These are phyloP conservation scores for Pleurotus tuoliensis DNA, from an alignment of 768 basidiomycete species.

Conservation along the genomic window DNA sequence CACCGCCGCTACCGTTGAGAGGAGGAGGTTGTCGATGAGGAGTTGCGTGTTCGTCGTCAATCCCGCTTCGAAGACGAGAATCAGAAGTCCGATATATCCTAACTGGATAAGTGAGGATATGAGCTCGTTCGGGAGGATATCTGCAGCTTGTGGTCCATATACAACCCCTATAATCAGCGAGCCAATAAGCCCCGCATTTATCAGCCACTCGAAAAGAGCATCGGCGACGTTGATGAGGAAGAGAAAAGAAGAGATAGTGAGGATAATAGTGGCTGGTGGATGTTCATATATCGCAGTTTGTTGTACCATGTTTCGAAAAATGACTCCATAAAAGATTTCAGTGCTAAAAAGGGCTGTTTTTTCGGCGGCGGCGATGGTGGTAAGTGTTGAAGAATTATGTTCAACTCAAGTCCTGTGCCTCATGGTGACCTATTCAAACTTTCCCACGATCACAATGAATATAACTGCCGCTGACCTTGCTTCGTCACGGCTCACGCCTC, in stretches of 20 bases:
- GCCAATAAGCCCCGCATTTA: slow-evolving; percentile 46
- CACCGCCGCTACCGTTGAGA: slow-evolving; percentile 46
- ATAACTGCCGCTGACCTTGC: too few relatives aligned
- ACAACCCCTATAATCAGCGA: slow-evolving; percentile 53
- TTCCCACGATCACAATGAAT: too few relatives aligned
- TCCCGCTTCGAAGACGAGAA: slow-evolving; percentile 60
- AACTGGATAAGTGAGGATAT: slow-evolving; percentile 40
- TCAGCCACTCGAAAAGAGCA: slow-evolving; percentile 29
- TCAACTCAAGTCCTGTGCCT: too few relatives aligned
- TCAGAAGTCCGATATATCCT: slow-evolving; percentile 41
- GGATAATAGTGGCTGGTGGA: slow-evolving; percentile 31
- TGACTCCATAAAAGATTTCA: not conserved
- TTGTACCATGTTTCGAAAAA: not conserved
- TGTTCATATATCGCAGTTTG: slow-evolving; percentile 19
- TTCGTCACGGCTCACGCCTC: too few relatives aligned
- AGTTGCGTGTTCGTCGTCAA: slow-evolving; percentile 44
- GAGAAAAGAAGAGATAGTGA: slow-evolving; percentile 51
- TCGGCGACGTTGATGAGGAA: slow-evolving; percentile 49
- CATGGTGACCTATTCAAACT: too few relatives aligned
- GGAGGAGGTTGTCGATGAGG: slow-evolving; percentile 39
- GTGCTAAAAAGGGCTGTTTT: too few relatives aligned
- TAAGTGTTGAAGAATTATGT: too few relatives aligned
- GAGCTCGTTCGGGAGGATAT: slow-evolving; percentile 36
- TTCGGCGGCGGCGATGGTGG: too few relatives aligned
- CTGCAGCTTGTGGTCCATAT: slow-evolving; percentile 46